Evolutionary conservation across 2,329 filamentous ascomycete genomes (phyloP).

Genomic region (Mycosphaerelloides madeirae): DNA sequence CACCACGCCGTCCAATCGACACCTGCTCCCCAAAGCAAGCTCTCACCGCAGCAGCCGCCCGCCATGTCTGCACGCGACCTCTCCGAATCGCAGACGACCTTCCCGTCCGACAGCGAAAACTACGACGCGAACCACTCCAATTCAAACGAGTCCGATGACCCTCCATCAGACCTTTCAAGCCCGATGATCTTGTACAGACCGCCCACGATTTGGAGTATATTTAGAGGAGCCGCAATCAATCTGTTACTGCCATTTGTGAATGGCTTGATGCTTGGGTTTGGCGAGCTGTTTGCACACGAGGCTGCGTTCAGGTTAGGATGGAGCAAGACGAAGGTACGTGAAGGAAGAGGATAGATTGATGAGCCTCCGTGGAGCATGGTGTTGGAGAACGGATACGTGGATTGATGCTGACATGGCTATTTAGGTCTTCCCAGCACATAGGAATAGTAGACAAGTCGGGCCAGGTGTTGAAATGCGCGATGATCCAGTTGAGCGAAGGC

Average conservation of each 20-base stretch:
- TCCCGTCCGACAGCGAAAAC: constrained; percentile 77
- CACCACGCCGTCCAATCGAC: neutral
- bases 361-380: neutral
- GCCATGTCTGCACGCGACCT: constrained; percentile 53
- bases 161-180: constrained; percentile 58
- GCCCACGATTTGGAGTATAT: constrained; percentile 77
- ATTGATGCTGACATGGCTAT: constrained; percentile 3
- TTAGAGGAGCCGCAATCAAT: constrained; percentile 91
- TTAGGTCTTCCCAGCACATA: constrained; percentile 58
- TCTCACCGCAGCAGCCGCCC: too few species aligned
- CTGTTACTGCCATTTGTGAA: constrained; percentile 94
- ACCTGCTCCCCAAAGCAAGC: too few species aligned
- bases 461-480: constrained; percentile 79
- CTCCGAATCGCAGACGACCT: constrained; percentile 69
- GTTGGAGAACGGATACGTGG: neutral
- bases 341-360: neutral
- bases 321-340: constrained; percentile 81
- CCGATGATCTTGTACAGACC: constrained; percentile 82
- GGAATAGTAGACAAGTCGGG: constrained; percentile 59
- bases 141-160: constrained; percentile 48
- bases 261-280: constrained; percentile 96
- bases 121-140: constrained; percentile 56
- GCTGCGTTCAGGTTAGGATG: constrained; percentile 89
- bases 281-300: constrained; percentile 94
- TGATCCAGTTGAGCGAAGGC: constrained; percentile 54